Evolutionary conservation across 371 early-diverging fungal species (phyloP).

Genomic region (Apophysomyces variabilis): DNA sequence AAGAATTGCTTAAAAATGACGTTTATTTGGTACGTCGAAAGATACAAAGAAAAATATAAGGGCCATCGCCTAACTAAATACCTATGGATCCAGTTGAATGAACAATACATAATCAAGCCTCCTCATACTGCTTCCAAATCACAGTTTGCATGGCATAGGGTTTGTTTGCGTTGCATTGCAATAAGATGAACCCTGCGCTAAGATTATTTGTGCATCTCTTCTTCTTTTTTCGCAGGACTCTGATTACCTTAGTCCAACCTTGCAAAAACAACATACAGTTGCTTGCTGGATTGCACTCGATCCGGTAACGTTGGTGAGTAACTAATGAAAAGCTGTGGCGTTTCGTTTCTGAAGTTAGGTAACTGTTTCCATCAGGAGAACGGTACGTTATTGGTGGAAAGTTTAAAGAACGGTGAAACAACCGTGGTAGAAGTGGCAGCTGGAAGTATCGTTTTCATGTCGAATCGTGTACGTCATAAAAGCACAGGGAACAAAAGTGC

Average conservation of each 20-base stretch:
- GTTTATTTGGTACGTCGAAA: conserved; percentile 23
- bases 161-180: conserved; percentile 7
- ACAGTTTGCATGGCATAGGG: conserved; percentile 62
- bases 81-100: conserved; percentile 46
- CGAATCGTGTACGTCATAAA: conserved; percentile 53
- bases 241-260: conserved; percentile 33
- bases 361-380: conserved; percentile 11
- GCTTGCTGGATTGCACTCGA: conserved; percentile 65
- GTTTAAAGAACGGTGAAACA: conserved; percentile 21
- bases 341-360: no score
- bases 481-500: conserved; percentile 50
- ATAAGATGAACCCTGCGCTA: not conserved
- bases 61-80: not conserved
- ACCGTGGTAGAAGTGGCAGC: conserved; percentile 31
- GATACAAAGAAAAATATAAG: not conserved
- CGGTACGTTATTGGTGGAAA: conserved; percentile 39
- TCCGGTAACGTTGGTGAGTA: conserved; percentile 32
- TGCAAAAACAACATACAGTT: conserved; percentile 36
- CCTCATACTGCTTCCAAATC: conserved; percentile 38
- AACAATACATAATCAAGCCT: conserved; percentile 68
- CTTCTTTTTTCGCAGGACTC: conserved; percentile 34
- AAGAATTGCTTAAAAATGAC: conserved; percentile 28
- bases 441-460: conserved; percentile 61
- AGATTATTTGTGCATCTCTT: not conserved
- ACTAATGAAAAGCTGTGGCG: not conserved